A percentile compares a stretch with the other conserved stretches of the same genome.
These are phyloP conservation scores for Neoboletus brunneissimus DNA, from an alignment of 768 basidiomycete species.

Conservation along the genomic window DNA sequence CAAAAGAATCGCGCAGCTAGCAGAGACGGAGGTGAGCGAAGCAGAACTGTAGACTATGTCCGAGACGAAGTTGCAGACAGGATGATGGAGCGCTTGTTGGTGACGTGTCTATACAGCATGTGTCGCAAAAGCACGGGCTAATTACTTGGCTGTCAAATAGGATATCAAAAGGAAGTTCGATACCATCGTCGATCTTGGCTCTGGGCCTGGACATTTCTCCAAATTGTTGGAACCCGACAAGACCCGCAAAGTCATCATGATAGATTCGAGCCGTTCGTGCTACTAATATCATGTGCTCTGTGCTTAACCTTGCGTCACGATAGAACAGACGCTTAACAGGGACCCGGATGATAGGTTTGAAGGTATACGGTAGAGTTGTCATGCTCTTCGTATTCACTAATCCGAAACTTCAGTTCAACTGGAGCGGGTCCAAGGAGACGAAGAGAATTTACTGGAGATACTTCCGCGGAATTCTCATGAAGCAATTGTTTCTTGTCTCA, in stretches of 20 bases:
- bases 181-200: slow-evolving; percentile 81
- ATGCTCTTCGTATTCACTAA: neutral
- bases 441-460: slow-evolving; percentile 70
- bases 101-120: slow-evolving; percentile 32
- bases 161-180: slow-evolving; percentile 87
- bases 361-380: slow-evolving; percentile 43
- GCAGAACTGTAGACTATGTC: slow-evolving; percentile 86
- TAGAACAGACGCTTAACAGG: slow-evolving; percentile 69
- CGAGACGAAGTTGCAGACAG: slow-evolving; percentile 87
- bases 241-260: slow-evolving; percentile 72
- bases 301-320: slow-evolving; percentile 4
- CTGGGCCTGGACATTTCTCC: slow-evolving; percentile 90
- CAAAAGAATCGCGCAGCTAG: slow-evolving; percentile 76
- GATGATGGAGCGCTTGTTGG: slow-evolving; percentile 87
- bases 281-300: neutral
- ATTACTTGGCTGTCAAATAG: slow-evolving; percentile 39
- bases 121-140: neutral
- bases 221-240: slow-evolving; percentile 71
- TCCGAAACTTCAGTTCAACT: slow-evolving; percentile 56
- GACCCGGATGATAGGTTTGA: slow-evolving; percentile 81
- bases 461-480: slow-evolving; percentile 79
- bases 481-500: slow-evolving; percentile 86
- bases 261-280: slow-evolving; percentile 79
- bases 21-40: slow-evolving; percentile 54
- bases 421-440: slow-evolving; percentile 76